phyloP scores from a whole-genome alignment of 371 early-diverging fungal species.

The Globomyces sp. region DNA sequence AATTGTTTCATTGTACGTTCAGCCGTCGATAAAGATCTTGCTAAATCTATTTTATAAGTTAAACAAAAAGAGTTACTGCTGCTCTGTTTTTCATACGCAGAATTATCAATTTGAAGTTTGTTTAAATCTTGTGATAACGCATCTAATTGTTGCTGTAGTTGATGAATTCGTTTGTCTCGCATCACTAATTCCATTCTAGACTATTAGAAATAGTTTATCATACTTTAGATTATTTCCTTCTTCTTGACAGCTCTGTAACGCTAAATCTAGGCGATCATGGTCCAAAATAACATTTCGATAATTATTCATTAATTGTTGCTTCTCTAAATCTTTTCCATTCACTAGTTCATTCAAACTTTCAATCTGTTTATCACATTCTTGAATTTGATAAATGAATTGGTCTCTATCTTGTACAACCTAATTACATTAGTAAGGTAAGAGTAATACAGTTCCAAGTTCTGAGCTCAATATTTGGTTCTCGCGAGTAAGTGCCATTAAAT shows the following conservation, averaged over 20 bases:
- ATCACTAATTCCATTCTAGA: slow-evolving; percentile 46
- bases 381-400: slow-evolving; percentile 31
- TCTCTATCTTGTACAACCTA: slow-evolving; percentile 31
- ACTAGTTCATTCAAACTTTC: slow-evolving; percentile 39
- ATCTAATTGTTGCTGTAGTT: slow-evolving; percentile 38
- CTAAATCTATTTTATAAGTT: slow-evolving; percentile 25
- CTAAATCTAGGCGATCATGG: slow-evolving; percentile 39
- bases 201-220: background rate
- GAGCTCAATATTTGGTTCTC: slow-evolving; percentile 46
- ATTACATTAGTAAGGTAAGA: no score
- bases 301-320: slow-evolving; percentile 38
- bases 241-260: slow-evolving; percentile 19
- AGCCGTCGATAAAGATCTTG: slow-evolving; percentile 36
- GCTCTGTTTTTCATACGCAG: slow-evolving; percentile 42
- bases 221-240: slow-evolving; percentile 30
- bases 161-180: slow-evolving; percentile 41
- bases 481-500: slow-evolving; percentile 41
- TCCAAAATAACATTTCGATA: slow-evolving; percentile 48
- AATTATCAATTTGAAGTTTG: slow-evolving; percentile 37
- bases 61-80: slow-evolving; percentile 23
- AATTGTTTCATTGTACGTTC: slow-evolving; percentile 37
- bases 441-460: slow-evolving; percentile 23
- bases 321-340: slow-evolving; percentile 41
- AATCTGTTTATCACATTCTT: slow-evolving; percentile 39
- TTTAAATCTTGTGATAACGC: slow-evolving; percentile 24